Conservation (phyloP, 495 filamentous ascomycete species). For the Neurospora sp. region DNA sequence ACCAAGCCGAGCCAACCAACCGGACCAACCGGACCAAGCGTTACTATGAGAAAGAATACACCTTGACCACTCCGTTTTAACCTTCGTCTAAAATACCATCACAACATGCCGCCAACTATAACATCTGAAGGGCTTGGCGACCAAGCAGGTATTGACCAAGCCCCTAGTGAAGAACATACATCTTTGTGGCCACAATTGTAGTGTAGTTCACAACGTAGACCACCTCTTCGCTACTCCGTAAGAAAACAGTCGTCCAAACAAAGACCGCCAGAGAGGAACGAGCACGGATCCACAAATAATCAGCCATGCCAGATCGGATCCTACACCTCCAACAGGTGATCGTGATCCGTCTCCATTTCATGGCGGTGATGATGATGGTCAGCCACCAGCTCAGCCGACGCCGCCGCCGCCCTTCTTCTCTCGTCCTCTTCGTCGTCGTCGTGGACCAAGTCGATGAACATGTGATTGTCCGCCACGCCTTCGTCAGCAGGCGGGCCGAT, state of each 20-base stretch:
- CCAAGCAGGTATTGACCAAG: background rate
- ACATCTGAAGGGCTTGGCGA: background rate
- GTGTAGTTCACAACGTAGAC: background rate
- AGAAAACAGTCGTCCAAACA: background rate
- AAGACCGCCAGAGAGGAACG: background rate
- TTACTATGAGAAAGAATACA: background rate
- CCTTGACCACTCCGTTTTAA: background rate
- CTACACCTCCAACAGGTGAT: background rate
- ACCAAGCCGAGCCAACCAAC: background rate
- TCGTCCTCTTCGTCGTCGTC: conserved; percentile 37
- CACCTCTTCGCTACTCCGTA: background rate
- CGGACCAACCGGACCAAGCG: background rate
- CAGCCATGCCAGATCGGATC: background rate
- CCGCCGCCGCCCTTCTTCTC: background rate
- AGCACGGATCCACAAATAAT: background rate
- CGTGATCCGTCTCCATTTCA: conserved; percentile 15
- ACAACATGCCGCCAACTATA: background rate
- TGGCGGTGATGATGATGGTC: conserved; percentile 29
- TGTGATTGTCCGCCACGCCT: conserved; percentile 36
- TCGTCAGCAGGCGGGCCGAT: conserved; percentile 25
- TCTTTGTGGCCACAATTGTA: background rate
- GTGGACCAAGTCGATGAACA: conserved; percentile 44
- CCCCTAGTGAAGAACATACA: background rate
- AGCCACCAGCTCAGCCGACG: conserved; percentile 19
- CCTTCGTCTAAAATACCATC: background rate